Base-by-base conservation (phyloP, 257 asterid species). In the Capsicum rhomboideum region DNA sequence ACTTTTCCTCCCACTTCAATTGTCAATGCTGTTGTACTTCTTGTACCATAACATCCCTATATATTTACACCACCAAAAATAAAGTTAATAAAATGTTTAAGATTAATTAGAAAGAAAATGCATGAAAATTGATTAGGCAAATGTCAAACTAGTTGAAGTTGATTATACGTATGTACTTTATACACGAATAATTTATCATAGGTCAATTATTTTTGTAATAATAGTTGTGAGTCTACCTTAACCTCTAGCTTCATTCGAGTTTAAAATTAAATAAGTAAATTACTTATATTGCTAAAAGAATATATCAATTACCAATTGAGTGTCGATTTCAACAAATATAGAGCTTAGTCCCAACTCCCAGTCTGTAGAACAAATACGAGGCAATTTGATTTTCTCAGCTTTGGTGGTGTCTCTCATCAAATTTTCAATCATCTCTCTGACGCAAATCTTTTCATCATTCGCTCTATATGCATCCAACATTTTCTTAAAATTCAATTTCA, bases 261-360 rank as follows among this genome's bases (percentile, higher is more conserved):
- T 49, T 46, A n/a, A 75, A 75, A 77, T n/a, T 2, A 5, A 10
- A 13, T 29, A 77, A 6, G 14, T 8, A 31, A 26, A 46, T 23
- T 44, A n/a, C 2, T 44, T 0, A 21, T 6, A 26, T 6, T 4
- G 40, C 3, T 13, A 56, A 18, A 42, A 40, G 28, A 40, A 31
- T 31, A 34, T 13, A 68, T 5, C 0, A 34, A 1, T 87, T 91
- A 94, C 97, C 93, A 92, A 20, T 31, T 93, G 93, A 20, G 98
- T 94, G 84, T 92, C 94, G 0, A 90, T 84, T 89, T 92, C 85
- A 55, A 90, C 98, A 78, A 92, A 94, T 21, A 94, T 90, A 63
- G 98, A 94, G 88, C 98, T 94, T 42, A 92, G 86, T 7, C 49
- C 72, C 12, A 75, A 74, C 66, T 94, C 98, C 95, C 94, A 94